Evolutionary conservation across 176 grass and related monocot species (phyloP).

Genomic region (Oropetium thomaeum): DNA sequence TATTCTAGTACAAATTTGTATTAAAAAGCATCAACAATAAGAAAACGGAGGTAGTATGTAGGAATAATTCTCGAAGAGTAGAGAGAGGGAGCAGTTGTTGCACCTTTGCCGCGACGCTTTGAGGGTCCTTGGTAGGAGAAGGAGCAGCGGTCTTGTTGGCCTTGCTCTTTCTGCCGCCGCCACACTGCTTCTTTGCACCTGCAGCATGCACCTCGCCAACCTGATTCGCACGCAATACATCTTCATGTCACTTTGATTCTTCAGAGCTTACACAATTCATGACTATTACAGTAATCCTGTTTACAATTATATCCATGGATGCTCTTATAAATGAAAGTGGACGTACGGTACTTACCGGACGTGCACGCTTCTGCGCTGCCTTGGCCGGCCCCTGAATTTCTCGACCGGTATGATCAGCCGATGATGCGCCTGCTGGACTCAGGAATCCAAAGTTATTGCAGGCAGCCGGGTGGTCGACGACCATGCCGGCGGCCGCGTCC

Average conservation of each 20-base stretch:
- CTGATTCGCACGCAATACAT: constrained; percentile 19
- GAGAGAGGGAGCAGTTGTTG: not conserved
- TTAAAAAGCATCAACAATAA: too few species aligned
- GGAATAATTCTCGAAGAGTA: not conserved
- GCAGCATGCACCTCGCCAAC: constrained; percentile 36
- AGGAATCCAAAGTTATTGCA: constrained; percentile 44
- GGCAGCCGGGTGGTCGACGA: constrained; percentile 28
- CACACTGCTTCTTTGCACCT: constrained; percentile 73
- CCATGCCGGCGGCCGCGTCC: constrained; percentile 41
- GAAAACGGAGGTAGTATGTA: too few species aligned
- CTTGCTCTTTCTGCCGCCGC: constrained; percentile 64
- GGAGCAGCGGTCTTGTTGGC: constrained; percentile 59
- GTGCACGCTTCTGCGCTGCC: constrained; percentile 43
- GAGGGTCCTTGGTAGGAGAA: constrained; percentile 58
- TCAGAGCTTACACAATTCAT: not conserved
- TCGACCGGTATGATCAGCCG: not conserved
- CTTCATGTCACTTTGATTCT: not conserved
- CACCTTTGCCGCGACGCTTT: constrained; percentile 86
- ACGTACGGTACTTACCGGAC: constrained; percentile 21
- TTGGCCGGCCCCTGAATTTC: constrained; percentile 42
- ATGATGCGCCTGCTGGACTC: constrained; percentile 29
- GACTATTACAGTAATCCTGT: not conserved
- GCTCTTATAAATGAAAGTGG: not conserved
- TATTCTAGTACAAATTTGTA: too few species aligned
- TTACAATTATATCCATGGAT: not conserved